phyloP scores from a whole-genome alignment of 148 eudicot genomes.

The Silene uniflora region DNA sequence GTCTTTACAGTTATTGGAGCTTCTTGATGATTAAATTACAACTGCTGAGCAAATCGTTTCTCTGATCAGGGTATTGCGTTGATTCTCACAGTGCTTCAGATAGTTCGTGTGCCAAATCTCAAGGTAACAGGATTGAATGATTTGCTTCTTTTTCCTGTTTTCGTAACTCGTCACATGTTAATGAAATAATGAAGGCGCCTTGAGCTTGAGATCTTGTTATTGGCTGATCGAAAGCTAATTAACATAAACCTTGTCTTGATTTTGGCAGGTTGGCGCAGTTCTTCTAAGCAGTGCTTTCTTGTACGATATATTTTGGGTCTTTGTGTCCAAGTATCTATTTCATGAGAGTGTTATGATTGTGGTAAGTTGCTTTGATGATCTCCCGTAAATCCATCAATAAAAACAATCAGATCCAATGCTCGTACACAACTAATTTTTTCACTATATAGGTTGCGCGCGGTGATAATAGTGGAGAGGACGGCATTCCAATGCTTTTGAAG shows the following conservation, averaged over 20 bases:
- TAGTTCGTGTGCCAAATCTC: constrained; percentile 90
- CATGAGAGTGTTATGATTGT: constrained; percentile 99
- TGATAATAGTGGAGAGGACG: constrained; percentile 96
- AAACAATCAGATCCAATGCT: constrained; percentile 9
- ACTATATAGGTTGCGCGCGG: constrained; percentile 88
- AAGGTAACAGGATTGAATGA: constrained; percentile 45
- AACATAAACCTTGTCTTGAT: not conserved
- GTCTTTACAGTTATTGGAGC: constrained; percentile 9
- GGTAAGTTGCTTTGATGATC: constrained; percentile 45
- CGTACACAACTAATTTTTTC: constrained; percentile 10
- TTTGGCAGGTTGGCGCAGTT: constrained; percentile 85
- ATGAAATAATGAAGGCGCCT: not conserved
- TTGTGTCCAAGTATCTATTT: constrained; percentile 75
- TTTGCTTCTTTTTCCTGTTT: not conserved
- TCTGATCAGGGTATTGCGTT: constrained; percentile 85
- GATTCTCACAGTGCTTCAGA: constrained; percentile 96
- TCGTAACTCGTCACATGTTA: not conserved
- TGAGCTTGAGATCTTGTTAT: not conserved
- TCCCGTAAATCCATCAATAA: not conserved
- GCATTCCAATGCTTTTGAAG: constrained; percentile 94
- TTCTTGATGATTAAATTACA: constrained; percentile 10
- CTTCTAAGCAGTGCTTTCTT: constrained; percentile 92
- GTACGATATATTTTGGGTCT: constrained; percentile 98
- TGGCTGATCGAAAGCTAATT: not conserved
- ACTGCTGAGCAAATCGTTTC: constrained; percentile 19